A percentile compares a stretch with the other conserved stretches of the same genome.
These are phyloP conservation scores for Rhodamnia rubescens DNA, from an alignment of 345 rosid species.

Conservation along the genomic window DNA sequence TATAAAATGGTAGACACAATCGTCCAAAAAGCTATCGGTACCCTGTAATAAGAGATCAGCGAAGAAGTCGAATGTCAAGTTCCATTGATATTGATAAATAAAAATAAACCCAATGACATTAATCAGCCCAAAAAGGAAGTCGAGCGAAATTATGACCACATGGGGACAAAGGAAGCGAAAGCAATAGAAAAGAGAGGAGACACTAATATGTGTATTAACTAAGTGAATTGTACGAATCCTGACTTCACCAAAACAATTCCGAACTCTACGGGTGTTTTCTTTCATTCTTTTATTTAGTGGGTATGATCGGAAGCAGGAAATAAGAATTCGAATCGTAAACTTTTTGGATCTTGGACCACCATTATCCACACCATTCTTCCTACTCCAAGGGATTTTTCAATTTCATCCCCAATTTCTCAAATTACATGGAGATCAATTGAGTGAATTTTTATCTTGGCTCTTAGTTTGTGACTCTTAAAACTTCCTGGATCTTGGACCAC, in stretches of 20 bases:
- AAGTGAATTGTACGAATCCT: neutral
- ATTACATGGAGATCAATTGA: neutral
- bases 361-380: neutral
- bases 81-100: neutral
- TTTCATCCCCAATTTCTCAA: neutral
- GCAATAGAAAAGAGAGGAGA: neutral
- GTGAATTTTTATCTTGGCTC: neutral
- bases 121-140: neutral
- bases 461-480: neutral
- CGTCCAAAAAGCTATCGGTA: constrained; percentile 53
- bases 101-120: neutral
- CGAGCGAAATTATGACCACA: neutral
- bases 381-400: neutral
- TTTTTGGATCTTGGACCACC: neutral
- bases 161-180: neutral
- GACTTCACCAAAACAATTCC: neutral
- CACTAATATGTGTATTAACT: neutral
- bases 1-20: constrained; percentile 57
- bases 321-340: neutral
- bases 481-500: neutral
- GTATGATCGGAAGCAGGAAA: neutral
- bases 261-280: neutral
- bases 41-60: constrained; percentile 32
- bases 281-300: neutral
- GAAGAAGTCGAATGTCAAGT: neutral